phyloP scores from a whole-genome alignment of 2,329 filamentous ascomycete species.

The Fusarium papillatum region DNA sequence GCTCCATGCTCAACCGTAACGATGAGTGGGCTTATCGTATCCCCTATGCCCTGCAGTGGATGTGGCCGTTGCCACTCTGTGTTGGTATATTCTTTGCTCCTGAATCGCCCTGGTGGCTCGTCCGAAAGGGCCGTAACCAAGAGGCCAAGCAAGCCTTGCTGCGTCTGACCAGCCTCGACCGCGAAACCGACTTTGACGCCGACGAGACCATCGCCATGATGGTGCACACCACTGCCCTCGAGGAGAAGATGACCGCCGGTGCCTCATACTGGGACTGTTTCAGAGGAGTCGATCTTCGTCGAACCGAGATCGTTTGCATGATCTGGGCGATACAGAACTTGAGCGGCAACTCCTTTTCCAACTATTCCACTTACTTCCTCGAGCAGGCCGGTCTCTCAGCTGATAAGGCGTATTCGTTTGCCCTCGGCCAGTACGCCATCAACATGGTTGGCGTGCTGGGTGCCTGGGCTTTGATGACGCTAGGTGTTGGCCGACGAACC shows the following conservation, averaged over 20 bases:
- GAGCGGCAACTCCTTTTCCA: constrained; percentile 74
- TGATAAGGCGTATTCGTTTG: constrained; percentile 68
- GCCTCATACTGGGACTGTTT: constrained; percentile 88
- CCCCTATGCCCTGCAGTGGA: constrained; percentile 82
- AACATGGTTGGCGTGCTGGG: constrained; percentile 87
- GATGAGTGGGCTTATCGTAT: constrained; percentile 80
- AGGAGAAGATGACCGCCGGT: constrained; percentile 80
- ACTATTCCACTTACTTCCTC: constrained; percentile 75
- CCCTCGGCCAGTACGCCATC: constrained; percentile 76
- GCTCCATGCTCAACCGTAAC: constrained; percentile 72
- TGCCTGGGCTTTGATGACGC: constrained; percentile 84
- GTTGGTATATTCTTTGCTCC: constrained; percentile 77
- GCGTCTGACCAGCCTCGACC: constrained; percentile 72
- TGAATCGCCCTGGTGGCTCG: constrained; percentile 83
- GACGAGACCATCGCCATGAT: constrained; percentile 94
- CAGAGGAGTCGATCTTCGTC: constrained; percentile 80
- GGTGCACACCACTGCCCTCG: constrained; percentile 87
- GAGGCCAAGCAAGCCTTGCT: constrained; percentile 77
- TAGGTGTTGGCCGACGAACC: constrained; percentile 80
- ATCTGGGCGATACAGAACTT: constrained; percentile 75
- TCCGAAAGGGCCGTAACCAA: constrained; percentile 73
- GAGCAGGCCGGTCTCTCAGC: constrained; percentile 69
- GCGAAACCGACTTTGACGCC: constrained; percentile 80
- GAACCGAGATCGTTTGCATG: constrained; percentile 80
- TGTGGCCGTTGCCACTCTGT: constrained; percentile 79